Conservation (phyloP, 1,139 yeast species). For the Taphrina populina region DNA sequence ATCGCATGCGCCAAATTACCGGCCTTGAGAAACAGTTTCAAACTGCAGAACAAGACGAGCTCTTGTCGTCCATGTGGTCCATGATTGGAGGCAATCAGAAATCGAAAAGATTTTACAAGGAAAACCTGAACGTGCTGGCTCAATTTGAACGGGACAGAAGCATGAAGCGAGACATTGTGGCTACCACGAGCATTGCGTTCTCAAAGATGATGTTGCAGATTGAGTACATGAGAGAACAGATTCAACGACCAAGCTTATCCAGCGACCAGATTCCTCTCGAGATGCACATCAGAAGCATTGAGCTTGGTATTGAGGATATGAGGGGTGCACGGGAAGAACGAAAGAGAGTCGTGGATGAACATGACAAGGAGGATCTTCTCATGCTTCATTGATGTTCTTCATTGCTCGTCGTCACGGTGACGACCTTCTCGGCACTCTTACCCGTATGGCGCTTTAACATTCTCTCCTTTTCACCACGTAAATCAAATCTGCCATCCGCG, state of each 20-base stretch:
- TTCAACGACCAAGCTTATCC: conserved; percentile 15
- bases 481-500: conserved; percentile 43
- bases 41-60: conserved; percentile 5
- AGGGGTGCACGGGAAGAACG: conserved; percentile 12
- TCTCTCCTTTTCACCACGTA: conserved; percentile 36
- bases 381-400: conserved; percentile 12
- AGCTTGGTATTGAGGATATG: conserved; percentile 27
- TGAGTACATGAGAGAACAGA: conserved; percentile 21
- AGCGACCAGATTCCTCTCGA: conserved; percentile 27
- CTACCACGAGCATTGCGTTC: conserved; percentile 26
- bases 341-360: background rate
- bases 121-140: conserved; percentile 8
- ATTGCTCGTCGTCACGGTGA: conserved; percentile 20
- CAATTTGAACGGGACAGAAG: conserved; percentile 16
- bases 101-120: conserved; percentile 4
- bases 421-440: conserved; percentile 1
- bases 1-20: conserved; percentile 14
- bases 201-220: conserved; percentile 30
- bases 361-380: no score
- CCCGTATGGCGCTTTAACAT: background rate
- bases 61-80: conserved; percentile 24
- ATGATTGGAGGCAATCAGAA: conserved; percentile 22
- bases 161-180: conserved; percentile 21
- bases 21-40: conserved; percentile 26
- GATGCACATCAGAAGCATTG: conserved; percentile 20